phyloP scores from a whole-genome alignment of 2,329 filamentous ascomycete genomes.

The Colletotrichum lindemuthianum region DNA sequence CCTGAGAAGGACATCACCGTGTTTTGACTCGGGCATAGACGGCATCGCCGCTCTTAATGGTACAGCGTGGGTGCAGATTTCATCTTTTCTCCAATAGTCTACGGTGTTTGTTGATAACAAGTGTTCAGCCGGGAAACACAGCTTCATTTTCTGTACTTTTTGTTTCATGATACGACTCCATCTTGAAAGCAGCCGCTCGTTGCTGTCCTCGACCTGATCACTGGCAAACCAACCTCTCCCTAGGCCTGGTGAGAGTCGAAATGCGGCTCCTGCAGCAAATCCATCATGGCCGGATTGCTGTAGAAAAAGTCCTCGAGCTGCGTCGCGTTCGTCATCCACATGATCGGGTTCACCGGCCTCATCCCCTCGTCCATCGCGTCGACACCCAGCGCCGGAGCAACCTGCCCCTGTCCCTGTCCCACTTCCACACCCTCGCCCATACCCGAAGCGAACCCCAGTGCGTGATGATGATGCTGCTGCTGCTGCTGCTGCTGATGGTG shows the following conservation, averaged over 20 bases:
- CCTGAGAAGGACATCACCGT: neutral
- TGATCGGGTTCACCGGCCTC: slow-evolving; percentile 39
- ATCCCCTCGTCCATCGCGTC: slow-evolving; percentile 7
- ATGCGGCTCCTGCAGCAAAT: slow-evolving; percentile 44
- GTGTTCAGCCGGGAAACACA: too few relatives aligned
- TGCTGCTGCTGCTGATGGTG: slow-evolving; percentile 7
- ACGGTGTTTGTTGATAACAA: too few relatives aligned
- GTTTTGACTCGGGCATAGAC: neutral
- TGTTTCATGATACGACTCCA: too few relatives aligned
- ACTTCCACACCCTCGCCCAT: neutral
- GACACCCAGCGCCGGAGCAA: neutral
- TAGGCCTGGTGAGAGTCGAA: neutral
- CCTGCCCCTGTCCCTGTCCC: neutral
- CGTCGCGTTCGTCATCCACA: slow-evolving; percentile 50
- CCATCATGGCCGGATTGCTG: slow-evolving; percentile 51
- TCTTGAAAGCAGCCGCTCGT: too few relatives aligned
- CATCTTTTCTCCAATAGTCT: too few relatives aligned
- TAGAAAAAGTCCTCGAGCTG: slow-evolving; percentile 52
- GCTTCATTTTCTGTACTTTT: too few relatives aligned
- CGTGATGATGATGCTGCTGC: slow-evolving; percentile 4
- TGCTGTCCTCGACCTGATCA: neutral
- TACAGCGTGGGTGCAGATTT: too few relatives aligned
- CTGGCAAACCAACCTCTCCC: neutral
- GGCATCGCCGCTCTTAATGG: too few relatives aligned
- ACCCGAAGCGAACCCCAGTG: slow-evolving; percentile 28